These are phyloP conservation scores for Schizonepeta tenuifolia DNA, from an alignment of 257 asterid genomes.

Conservation along the genomic window DNA sequence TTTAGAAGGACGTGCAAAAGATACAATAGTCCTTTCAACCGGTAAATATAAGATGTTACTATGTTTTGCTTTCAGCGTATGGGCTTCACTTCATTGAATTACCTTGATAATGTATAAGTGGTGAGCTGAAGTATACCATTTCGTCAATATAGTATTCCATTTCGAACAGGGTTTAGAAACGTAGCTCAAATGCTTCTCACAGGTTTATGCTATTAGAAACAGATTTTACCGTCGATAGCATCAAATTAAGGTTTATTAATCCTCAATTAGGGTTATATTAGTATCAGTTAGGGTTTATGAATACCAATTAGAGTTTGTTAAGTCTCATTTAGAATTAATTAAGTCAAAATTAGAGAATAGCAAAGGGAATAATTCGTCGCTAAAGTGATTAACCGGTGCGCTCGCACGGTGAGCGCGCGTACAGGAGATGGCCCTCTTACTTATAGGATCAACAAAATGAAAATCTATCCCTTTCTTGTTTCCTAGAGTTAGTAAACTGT, in stretches of 20 bases:
- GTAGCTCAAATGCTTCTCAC: not conserved
- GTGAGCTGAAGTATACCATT: not conserved
- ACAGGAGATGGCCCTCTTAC: not conserved
- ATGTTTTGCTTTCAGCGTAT: not conserved
- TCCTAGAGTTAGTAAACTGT: not conserved
- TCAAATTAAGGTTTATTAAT: too few species aligned
- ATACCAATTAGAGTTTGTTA: too few species aligned
- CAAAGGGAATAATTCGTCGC: too few species aligned
- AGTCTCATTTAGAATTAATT: too few species aligned
- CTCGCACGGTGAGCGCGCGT: too few species aligned
- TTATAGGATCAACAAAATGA: not conserved
- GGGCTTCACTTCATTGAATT: not conserved
- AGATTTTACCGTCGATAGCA: too few species aligned
- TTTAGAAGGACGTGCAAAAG: slow-evolving; percentile 97
- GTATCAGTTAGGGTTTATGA: too few species aligned
- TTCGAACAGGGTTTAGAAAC: too few species aligned
- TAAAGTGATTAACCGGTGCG: too few species aligned
- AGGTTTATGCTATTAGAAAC: too few species aligned
- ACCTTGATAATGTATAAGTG: not conserved
- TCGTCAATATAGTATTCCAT: not conserved
- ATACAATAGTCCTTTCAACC: slow-evolving; percentile 91
- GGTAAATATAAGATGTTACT: slow-evolving; percentile 46
- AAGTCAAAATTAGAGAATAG: too few species aligned
- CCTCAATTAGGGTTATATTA: too few species aligned
- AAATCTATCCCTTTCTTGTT: slow-evolving; percentile 11